A percentile compares a stretch with the other conserved stretches of the same genome.
Conservation (phyloP, 164 flowering plant species). For the Chimonanthus praecox region DNA sequence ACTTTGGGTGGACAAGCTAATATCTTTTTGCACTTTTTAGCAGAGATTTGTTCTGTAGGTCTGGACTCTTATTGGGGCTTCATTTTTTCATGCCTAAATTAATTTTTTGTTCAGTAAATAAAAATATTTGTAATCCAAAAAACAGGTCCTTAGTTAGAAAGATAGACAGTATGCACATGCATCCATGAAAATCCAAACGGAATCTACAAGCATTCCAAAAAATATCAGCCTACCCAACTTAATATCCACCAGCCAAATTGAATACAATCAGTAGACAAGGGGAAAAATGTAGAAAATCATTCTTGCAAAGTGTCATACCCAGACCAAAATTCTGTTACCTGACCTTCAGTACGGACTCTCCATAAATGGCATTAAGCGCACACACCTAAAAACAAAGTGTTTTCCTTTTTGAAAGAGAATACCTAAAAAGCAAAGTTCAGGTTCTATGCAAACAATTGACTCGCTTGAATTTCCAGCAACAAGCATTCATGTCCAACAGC, state of each 20-base stretch:
- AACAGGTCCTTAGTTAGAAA: neutral
- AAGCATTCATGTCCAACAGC: no score
- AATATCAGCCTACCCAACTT: neutral
- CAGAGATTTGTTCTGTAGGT: no score
- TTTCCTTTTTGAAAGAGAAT: no score
- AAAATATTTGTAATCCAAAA: neutral
- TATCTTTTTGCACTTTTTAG: no score
- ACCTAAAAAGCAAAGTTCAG: no score
- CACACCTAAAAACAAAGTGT: no score
- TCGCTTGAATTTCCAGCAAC: neutral
- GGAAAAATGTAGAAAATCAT: neutral
- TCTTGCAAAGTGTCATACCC: neutral
- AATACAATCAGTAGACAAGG: neutral
- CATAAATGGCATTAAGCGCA: neutral
- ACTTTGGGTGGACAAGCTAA: no score
- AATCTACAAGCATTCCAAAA: no score
- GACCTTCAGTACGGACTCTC: neutral
- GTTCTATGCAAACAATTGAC: neutral
- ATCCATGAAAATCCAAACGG: neutral
- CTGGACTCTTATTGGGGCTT: no score
- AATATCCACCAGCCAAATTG: neutral
- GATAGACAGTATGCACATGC: neutral
- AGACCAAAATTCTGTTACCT: neutral
- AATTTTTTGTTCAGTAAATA: no score
- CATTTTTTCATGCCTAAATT: no score